phyloP scores from a whole-genome alignment of 306 rosid genomes.

The Malus asiatica region DNA sequence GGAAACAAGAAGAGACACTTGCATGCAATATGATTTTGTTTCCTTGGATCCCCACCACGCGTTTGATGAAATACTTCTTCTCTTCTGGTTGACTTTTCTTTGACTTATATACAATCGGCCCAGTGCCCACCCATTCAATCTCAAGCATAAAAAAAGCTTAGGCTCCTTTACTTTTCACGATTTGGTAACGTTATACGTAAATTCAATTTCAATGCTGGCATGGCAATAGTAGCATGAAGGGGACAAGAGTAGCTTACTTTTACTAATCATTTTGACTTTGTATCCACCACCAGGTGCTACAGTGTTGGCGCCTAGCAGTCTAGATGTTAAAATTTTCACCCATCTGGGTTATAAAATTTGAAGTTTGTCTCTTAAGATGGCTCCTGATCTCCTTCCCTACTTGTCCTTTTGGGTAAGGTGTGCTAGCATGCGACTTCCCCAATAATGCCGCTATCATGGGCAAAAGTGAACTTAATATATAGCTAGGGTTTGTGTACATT shows the following conservation, averaged over 20 bases:
- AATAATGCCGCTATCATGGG: too few species aligned
- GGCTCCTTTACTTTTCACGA: slow-evolving; percentile 14
- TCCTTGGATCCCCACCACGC: slow-evolving; percentile 42
- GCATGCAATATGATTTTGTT: slow-evolving; percentile 46
- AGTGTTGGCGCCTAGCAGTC: background rate
- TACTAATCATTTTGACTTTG: background rate
- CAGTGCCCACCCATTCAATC: background rate
- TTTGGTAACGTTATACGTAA: background rate
- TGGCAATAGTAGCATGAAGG: background rate
- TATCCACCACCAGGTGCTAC: background rate
- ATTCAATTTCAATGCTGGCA: background rate
- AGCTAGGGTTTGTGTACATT: too few species aligned
- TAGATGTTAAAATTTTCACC: background rate
- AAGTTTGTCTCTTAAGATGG: background rate
- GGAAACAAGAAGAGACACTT: slow-evolving; percentile 10
- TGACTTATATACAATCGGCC: background rate
- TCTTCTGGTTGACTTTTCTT: slow-evolving; percentile 19
- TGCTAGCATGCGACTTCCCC: too few species aligned
- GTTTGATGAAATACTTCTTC: background rate
- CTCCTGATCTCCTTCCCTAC: background rate
- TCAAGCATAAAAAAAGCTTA: slow-evolving; percentile 10
- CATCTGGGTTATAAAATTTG: background rate
- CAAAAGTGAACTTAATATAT: too few species aligned
- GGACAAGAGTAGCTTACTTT: background rate
- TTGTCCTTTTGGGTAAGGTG: too few species aligned